phyloP scores from a whole-genome alignment of 306 rosid species.

The Castanea sativa region DNA sequence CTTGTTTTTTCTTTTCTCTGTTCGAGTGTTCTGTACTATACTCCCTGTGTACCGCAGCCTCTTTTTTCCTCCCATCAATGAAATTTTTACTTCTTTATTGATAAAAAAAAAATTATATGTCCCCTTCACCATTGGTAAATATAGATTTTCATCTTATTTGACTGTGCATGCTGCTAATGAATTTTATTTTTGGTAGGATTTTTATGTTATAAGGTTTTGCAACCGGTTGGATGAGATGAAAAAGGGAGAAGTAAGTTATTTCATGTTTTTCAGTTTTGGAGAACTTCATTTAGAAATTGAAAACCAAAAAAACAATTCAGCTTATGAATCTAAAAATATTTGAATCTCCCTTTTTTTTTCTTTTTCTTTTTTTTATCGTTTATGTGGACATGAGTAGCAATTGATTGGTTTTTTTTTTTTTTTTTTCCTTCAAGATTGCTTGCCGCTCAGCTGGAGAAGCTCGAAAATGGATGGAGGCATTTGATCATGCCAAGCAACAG shows the following conservation, averaged over 20 bases:
- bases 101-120: neutral
- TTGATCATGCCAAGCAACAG: constrained; percentile 90
- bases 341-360: neutral
- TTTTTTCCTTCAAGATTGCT: constrained; percentile 58
- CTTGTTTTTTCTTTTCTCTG: too few species aligned
- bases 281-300: neutral
- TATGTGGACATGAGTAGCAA: constrained; percentile 5
- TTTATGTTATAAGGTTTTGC: constrained; percentile 69
- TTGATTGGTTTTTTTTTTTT: constrained; percentile 14
- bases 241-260: constrained; percentile 86
- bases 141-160: neutral
- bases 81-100: too few species aligned
- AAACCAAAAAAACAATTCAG: neutral
- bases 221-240: constrained; percentile 74
- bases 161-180: neutral
- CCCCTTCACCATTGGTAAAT: constrained; percentile 7
- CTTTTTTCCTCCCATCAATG: too few species aligned
- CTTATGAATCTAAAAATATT: neutral
- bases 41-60: too few species aligned
- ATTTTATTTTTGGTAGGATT: constrained; percentile 45
- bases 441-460: constrained; percentile 73
- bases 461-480: constrained; percentile 84
- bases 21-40: too few species aligned
- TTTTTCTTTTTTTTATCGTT: neutral
- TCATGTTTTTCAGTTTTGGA: neutral